phyloP scores from a whole-genome alignment of 139 green algal species.

The Micromonas pusilla region DNA sequence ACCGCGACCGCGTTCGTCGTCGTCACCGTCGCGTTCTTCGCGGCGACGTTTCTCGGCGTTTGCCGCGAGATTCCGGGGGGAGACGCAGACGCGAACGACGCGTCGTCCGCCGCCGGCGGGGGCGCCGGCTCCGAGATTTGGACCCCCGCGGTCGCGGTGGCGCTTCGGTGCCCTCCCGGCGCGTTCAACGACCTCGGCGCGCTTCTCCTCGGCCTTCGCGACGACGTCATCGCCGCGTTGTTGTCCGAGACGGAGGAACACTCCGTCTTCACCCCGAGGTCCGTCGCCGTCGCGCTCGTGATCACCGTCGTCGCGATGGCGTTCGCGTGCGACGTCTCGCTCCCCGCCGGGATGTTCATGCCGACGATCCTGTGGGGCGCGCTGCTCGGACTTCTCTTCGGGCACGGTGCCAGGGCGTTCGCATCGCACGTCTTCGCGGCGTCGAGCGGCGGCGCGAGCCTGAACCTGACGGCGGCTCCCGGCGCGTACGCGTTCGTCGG shows the following conservation, averaged over 20 bases:
- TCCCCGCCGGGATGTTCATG: constrained; percentile 88
- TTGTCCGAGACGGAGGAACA: not conserved
- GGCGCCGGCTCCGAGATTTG: too few species aligned
- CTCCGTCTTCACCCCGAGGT: not conserved
- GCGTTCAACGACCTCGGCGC: constrained; percentile 30
- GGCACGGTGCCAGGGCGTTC: too few species aligned
- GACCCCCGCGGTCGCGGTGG: not conserved
- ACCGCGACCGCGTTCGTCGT: not conserved
- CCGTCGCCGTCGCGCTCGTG: not conserved
- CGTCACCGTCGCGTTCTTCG: constrained; percentile 13
- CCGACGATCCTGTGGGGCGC: constrained; percentile 66
- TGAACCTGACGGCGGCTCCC: constrained; percentile 47
- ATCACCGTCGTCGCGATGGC: not conserved
- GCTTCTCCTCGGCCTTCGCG: not conserved
- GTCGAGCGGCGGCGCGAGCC: not conserved
- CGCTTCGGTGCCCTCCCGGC: not conserved
- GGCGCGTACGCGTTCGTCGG: constrained; percentile 75
- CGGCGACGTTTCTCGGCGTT: constrained; percentile 25
- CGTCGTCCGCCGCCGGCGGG: too few species aligned
- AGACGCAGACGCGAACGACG: too few species aligned
- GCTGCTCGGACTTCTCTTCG: not conserved
- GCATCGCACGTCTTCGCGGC: not conserved
- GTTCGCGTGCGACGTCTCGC: constrained; percentile 32
- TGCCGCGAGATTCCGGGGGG: constrained; percentile 42
- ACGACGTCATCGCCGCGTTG: not conserved